Evolutionary conservation across 1,139 yeast species (phyloP), one percentile per base, ranked within the genome.

Genomic region (Suhomyces atakaporum): DNA sequence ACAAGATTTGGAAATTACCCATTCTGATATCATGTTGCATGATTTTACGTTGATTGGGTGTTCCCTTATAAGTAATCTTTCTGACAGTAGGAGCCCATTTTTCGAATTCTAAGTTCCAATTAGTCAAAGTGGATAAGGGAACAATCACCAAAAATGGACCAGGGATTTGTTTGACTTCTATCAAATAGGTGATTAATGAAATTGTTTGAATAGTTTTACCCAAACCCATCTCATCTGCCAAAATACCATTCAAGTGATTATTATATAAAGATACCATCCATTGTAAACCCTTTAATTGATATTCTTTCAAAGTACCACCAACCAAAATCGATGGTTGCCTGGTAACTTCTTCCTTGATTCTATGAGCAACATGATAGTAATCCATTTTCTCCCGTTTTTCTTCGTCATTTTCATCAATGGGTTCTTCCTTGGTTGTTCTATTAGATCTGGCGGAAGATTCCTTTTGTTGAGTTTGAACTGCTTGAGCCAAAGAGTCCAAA

Each of bases 261-360:
- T 92, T 92, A 61, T 77, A 90, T 42, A 92, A 72, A 0, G 97
- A 90, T 4, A 90, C 95, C 97, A 92, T 90, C 98, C 97, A 90
- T 60, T 92, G 96, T 42, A 90, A 71, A 58, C 97, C 97, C 62
- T 87, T 88, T 43, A 90, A 30, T 66, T 90, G 97, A 58, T 92
- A 92, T 55, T 92, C 98, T 61, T 92, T 92, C 56, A 92, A 72
- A 1, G 79, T 76, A 46, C 98, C 98, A 37, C 98, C 98, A 30
- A 82, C 75, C 47, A 88, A 60, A 34, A 84, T 75, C 1, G 71
- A 51, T 2, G 94, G 90, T 50, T 84, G 94, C 26, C 59, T 63
- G 3, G 70, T 73, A 16, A 84, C 77, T 32, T 75, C 81, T 54
- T 84, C 94, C 45, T 77, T 77, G 31, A 83, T 70, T 46, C 80